Conservation (phyloP, 768 basidiomycete genomes). For the Suillus fuscotomentosus region DNA sequence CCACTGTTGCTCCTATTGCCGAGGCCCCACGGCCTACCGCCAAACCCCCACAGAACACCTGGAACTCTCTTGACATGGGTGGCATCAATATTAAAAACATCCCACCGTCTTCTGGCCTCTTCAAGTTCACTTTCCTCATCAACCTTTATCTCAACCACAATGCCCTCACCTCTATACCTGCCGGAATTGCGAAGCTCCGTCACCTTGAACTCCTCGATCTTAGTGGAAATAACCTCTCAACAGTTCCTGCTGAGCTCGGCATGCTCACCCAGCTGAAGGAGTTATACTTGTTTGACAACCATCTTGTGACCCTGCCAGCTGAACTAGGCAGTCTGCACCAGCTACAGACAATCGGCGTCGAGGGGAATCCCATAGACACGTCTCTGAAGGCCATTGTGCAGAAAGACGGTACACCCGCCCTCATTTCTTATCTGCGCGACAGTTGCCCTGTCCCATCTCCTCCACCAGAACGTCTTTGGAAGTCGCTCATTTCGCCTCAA, state of each 20-base stretch:
- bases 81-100: constrained; percentile 92
- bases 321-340: constrained; percentile 92
- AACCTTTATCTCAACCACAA: constrained; percentile 98
- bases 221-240: constrained; percentile 79
- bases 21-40: constrained; percentile 65
- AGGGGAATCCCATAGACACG: constrained; percentile 93
- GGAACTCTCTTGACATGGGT: constrained; percentile 95
- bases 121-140: constrained; percentile 89
- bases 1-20: constrained; percentile 71
- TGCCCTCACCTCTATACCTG: constrained; percentile 70
- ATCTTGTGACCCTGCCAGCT: constrained; percentile 77
- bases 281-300: constrained; percentile 94
- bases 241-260: constrained; percentile 85
- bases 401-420: constrained; percentile 89
- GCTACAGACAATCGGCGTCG: constrained; percentile 89
- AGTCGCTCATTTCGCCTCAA: constrained; percentile 52
- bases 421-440: constrained; percentile 92
- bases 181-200: constrained; percentile 78
- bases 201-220: constrained; percentile 90
- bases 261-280: constrained; percentile 90
- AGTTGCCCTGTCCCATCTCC: constrained; percentile 78
- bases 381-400: constrained; percentile 78
- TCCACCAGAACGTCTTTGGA: constrained; percentile 83
- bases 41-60: constrained; percentile 72
- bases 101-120: constrained; percentile 70